phyloP scores from a whole-genome alignment of 768 basidiomycete species.

The Vararia minispora region DNA sequence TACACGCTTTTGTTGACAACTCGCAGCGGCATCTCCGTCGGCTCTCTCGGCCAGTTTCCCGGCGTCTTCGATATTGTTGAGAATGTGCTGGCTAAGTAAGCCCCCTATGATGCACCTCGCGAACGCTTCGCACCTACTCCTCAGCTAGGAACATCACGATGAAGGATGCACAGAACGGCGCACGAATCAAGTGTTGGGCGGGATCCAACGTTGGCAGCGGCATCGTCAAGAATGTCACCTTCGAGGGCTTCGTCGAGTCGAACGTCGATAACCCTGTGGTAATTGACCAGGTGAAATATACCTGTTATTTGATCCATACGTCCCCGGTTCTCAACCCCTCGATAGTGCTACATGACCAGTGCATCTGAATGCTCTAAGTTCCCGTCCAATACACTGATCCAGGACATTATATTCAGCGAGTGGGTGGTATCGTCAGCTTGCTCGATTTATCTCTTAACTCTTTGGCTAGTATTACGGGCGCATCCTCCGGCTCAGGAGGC shows the following conservation, averaged over 20 bases:
- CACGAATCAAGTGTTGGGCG: conserved; percentile 59
- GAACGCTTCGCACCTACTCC: not conserved
- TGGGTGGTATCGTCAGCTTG: conserved; percentile 14
- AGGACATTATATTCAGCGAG: conserved; percentile 47
- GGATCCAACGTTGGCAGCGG: conserved; percentile 48
- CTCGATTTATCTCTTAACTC: conserved; percentile 2
- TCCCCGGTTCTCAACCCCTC: not conserved
- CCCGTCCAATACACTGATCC: conserved; percentile 44
- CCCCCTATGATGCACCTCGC: not conserved
- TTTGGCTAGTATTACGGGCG: conserved; percentile 40
- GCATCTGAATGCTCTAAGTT: conserved; percentile 38
- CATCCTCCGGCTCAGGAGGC: conserved; percentile 34
- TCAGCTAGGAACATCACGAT: conserved; percentile 39
- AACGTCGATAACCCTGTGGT: conserved; percentile 50
- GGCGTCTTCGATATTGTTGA: conserved; percentile 46
- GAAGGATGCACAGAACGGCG: conserved; percentile 54
- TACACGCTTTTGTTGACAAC: not conserved
- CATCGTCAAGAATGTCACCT: conserved; percentile 46
- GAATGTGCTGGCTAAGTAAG: conserved; percentile 42
- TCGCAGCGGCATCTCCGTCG: conserved; percentile 43
- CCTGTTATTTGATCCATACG: not conserved
- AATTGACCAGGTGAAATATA: conserved; percentile 37
- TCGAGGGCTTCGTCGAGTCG: conserved; percentile 36
- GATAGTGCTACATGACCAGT: conserved; percentile 37
- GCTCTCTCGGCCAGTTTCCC: conserved; percentile 45